Evolutionary conservation across 139 green algal species (phyloP).

Genomic region (Pedinophyceae sp.): DNA sequence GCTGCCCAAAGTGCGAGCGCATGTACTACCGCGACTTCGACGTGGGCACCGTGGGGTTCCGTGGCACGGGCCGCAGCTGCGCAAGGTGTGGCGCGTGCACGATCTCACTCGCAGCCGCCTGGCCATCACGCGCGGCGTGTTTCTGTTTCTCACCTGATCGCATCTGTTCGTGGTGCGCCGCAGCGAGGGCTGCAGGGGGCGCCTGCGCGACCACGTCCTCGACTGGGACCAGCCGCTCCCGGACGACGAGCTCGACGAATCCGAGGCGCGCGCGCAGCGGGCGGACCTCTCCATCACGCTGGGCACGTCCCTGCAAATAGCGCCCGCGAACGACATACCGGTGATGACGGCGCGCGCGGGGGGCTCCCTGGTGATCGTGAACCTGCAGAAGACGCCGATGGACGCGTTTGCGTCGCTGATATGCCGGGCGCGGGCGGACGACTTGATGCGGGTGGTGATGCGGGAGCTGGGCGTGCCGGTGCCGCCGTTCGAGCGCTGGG

Average conservation of each 20-base stretch:
- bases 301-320: conserved; percentile 81
- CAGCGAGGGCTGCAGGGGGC: conserved; percentile 27
- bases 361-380: conserved; percentile 73
- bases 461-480: conserved; percentile 18
- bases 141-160: too few species aligned
- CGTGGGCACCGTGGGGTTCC: conserved; percentile 75
- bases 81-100: neutral
- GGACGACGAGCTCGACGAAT: conserved; percentile 54
- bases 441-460: conserved; percentile 25
- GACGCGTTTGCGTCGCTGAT: conserved; percentile 13
- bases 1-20: conserved; percentile 46
- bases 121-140: too few species aligned
- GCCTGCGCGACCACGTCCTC: conserved; percentile 57
- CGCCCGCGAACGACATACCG: conserved; percentile 66
- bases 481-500: conserved; percentile 17
- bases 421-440: conserved; percentile 3
- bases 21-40: conserved; percentile 88
- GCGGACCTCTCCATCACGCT: conserved; percentile 63
- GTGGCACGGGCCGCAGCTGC: conserved; percentile 61
- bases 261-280: conserved; percentile 33
- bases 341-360: conserved; percentile 21
- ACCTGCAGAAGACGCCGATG: conserved; percentile 43
- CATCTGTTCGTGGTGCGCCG: neutral
- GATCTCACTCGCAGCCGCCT: too few species aligned
- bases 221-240: conserved; percentile 80